Conservation (phyloP, 2,329 filamentous ascomycete genomes). For the Aspergillus unguis region DNA sequence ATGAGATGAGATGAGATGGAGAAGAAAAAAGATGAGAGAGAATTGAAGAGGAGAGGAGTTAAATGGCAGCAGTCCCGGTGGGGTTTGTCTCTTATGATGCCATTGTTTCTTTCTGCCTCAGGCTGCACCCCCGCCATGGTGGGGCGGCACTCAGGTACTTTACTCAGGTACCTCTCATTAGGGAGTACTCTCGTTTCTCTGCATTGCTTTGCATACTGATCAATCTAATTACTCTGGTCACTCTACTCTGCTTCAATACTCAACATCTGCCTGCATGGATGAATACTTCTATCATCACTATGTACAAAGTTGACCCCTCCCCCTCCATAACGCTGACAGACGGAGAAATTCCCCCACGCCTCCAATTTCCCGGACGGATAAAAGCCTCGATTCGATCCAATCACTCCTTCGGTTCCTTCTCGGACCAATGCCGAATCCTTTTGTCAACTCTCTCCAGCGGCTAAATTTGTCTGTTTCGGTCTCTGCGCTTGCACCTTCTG, state of each 20-base stretch:
- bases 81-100: constrained; percentile 6
- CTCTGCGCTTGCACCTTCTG: constrained; percentile 1
- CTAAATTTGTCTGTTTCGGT: constrained; percentile 2
- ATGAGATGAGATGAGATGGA: neutral
- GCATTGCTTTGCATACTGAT: too few species aligned
- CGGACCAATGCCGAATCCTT: neutral
- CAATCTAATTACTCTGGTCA: too few species aligned
- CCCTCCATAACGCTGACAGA: neutral
- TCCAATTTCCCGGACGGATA: constrained; percentile 1
- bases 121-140: too few species aligned
- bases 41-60: neutral
- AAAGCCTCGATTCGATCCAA: neutral
- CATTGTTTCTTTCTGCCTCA: neutral
- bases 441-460: neutral
- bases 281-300: neutral
- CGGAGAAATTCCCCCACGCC: neutral
- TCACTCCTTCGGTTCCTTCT: constrained; percentile 1
- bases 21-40: neutral
- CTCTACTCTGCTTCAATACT: too few species aligned
- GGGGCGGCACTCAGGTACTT: too few species aligned
- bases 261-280: too few species aligned
- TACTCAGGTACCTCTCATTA: too few species aligned
- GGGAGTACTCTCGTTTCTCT: too few species aligned
- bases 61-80: constrained; percentile 13
- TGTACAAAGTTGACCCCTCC: neutral